Evolutionary conservation across 257 asterid species (phyloP), one percentile per base, ranked within the genome.

Genomic region (Capsicum rhomboideum): DNA sequence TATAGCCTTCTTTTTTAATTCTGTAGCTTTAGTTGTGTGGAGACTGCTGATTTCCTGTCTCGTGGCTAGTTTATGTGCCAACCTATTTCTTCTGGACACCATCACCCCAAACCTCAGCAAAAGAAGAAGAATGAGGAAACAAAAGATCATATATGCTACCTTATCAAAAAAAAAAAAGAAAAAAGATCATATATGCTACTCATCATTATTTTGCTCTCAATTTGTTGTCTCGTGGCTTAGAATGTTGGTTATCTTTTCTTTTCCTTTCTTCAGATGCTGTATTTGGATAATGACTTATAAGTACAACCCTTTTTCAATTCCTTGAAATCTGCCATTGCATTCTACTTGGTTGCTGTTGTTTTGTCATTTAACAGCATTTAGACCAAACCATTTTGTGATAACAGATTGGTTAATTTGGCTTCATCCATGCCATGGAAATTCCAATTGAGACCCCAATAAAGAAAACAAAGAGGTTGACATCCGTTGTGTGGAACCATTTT

Each of bases 401-500:
- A 83, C 92, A 90, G 96, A 86, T 87, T 56, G 83, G 71, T 82
- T 81, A 42, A 29, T 77, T 72, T 69, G 82, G 83, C 82, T 44
- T 50, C 84, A 58, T 68, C 82, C 84, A 85, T 90, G 90, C 67
- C 84, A 96, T 96, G 99, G 99, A 96, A 87, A 79, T 91, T 82
- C 10, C 91, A 49, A 81, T 82, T 80, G 99, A 96, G 90, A 83
- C 89, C 81, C 95, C 97, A 78, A 93, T 90, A 82, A 96, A 93
- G 94, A 94, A 92, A 85, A 84, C 98, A 6, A 96, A 96, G 97
- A 92, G 99, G 88, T 85, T 96, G 91, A 96, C 99, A 13, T 96
- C 98, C 29, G 92, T 94, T 75, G 99, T 96, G 12, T 96, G 99
- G 99, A 94, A 96, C 87, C 98, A 96, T 91, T 96, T 96, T 14